These are phyloP conservation scores for Trichoderma sp. DNA, from an alignment of 2,329 filamentous ascomycete species.

Conservation along the genomic window DNA sequence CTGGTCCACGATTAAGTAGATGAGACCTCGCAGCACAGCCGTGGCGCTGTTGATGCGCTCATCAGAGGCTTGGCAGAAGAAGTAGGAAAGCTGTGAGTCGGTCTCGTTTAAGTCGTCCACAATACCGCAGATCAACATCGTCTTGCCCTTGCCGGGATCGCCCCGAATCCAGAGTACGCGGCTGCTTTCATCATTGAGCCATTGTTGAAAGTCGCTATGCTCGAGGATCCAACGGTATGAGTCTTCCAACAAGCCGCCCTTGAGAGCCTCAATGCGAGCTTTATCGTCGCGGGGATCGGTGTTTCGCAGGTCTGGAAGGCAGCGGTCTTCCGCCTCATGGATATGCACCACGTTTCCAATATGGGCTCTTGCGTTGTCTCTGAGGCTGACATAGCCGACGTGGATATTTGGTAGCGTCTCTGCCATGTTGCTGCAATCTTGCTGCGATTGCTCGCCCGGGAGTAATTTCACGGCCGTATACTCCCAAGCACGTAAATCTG, in stretches of 20 bases:
- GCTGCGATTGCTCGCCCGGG: too few relatives aligned
- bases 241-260: background rate
- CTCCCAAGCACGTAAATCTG: too few relatives aligned
- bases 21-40: constrained; percentile 42
- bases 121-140: constrained; percentile 47
- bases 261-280: background rate
- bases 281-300: background rate
- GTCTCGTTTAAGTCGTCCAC: constrained; percentile 29
- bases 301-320: constrained; percentile 26
- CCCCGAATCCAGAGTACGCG: background rate
- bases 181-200: constrained; percentile 10
- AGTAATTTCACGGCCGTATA: too few relatives aligned
- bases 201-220: constrained; percentile 1
- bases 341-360: too few relatives aligned
- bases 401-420: too few relatives aligned
- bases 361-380: too few relatives aligned
- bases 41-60: constrained; percentile 43
- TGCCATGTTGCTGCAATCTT: too few relatives aligned
- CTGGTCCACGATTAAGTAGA: constrained; percentile 43
- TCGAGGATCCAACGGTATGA: background rate
- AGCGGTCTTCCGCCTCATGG: background rate
- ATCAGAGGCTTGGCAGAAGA: constrained; percentile 33
- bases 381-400: too few relatives aligned
- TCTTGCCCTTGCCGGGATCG: constrained; percentile 29
- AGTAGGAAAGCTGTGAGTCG: background rate